These are phyloP conservation scores for Umbelopsis sp. DNA, from an alignment of 192 early-diverging fungal genomes.

Conservation along the genomic window DNA sequence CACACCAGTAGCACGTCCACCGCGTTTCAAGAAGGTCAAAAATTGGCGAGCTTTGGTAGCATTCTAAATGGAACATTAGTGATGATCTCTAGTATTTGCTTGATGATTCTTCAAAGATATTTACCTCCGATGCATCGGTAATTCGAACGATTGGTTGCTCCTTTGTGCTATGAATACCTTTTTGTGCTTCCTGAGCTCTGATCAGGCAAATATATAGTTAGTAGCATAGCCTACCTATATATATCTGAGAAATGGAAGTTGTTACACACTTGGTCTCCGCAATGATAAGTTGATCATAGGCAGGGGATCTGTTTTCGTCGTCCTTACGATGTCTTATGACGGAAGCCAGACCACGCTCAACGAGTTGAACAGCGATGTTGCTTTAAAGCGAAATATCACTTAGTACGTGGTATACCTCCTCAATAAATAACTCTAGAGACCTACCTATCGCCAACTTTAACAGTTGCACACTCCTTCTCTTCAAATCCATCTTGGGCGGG, in stretches of 20 bases:
- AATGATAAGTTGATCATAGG: constrained; percentile 82
- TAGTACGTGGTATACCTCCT: neutral
- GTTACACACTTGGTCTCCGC: constrained; percentile 68
- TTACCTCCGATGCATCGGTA: constrained; percentile 77
- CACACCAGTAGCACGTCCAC: constrained; percentile 75
- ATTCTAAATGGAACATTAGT: constrained; percentile 41
- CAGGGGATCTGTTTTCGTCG: constrained; percentile 82
- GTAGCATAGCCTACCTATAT: neutral
- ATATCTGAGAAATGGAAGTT: neutral
- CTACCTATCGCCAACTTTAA: constrained; percentile 60
- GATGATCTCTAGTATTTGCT: neutral
- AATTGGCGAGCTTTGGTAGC: constrained; percentile 84
- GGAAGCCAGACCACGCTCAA: constrained; percentile 70
- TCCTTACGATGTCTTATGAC: constrained; percentile 84
- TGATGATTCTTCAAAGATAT: neutral
- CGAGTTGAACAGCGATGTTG: constrained; percentile 62
- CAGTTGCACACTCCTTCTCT: constrained; percentile 84
- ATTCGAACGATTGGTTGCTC: constrained; percentile 72
- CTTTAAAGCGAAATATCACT: neutral
- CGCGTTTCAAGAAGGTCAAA: constrained; percentile 80
- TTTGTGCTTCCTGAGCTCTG: constrained; percentile 49
- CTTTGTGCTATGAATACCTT: constrained; percentile 88
- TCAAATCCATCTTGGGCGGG: constrained; percentile 88
- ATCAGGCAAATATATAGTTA: neutral
- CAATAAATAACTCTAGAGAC: neutral